A percentile compares a stretch with the other conserved stretches of the same genome.
phyloP scores from a whole-genome alignment of 2,329 filamentous ascomycete genomes.

The Monilinia laxa region DNA sequence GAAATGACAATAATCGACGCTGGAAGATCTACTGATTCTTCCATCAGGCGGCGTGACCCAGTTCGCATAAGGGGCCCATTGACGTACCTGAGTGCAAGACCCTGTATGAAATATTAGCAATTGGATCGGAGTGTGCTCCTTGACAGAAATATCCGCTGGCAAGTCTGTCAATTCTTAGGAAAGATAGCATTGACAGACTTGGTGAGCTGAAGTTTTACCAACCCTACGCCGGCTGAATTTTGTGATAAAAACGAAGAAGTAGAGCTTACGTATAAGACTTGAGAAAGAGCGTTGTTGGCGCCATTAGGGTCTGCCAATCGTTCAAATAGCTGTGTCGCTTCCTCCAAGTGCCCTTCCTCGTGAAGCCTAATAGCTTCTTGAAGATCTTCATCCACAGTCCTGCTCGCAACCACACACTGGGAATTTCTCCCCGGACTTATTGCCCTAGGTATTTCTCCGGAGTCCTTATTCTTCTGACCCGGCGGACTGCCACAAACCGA shows the following conservation, averaged over 20 bases:
- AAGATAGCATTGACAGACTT: not conserved
- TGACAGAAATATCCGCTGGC: conserved; percentile 15
- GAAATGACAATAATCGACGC: conserved; percentile 17
- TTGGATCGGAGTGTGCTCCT: conserved; percentile 11
- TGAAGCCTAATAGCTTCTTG: conserved; percentile 95
- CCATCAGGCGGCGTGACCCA: conserved; percentile 22
- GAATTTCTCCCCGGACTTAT: conserved; percentile 25
- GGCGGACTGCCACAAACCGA: conserved; percentile 37
- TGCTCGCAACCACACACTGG: conserved; percentile 47
- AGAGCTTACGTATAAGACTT: conserved; percentile 70
- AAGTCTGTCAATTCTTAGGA: not conserved
- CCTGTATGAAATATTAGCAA: conserved; percentile 41
- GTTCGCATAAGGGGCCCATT: conserved; percentile 27
- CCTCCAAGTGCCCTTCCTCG: conserved; percentile 74
- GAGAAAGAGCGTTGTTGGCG: conserved; percentile 87
- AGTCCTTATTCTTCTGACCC: conserved; percentile 27
- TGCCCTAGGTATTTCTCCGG: conserved; percentile 14
- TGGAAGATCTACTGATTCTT: conserved; percentile 3
- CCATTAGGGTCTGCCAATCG: conserved; percentile 78
- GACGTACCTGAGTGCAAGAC: conserved; percentile 78
- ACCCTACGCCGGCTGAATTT: not conserved
- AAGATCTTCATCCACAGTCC: conserved; percentile 67
- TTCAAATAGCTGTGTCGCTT: conserved; percentile 83
- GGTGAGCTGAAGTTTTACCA: conserved; percentile 12
- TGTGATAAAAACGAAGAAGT: not conserved